Base-by-base conservation (phyloP, 1,284 basidiomycete species). In the Xerocomus minutiporus region DNA sequence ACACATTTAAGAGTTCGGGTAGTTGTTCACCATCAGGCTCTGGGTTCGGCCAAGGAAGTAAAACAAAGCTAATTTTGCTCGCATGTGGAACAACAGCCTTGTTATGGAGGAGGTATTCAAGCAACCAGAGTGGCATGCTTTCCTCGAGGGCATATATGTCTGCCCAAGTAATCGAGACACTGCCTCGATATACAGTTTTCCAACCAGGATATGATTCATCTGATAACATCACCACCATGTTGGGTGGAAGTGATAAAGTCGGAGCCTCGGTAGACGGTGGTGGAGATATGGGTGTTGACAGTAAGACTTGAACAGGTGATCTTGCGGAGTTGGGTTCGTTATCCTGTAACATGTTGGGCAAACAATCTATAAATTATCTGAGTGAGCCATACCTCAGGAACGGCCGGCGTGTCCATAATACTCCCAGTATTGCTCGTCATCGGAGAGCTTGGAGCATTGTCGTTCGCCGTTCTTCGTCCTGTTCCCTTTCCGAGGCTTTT, bases 51-150 rank as follows among this genome's bases (percentile, higher is more conserved):
- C 83, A 91, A 1, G 95, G 93, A 52, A 94, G 72, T 29, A 99
- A 71, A 25, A 95, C 82, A 66, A 98, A 97, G 58, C 92, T 91
- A 46, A 96, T 69, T 73, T 97, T 97, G 51, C 80, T 69, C 3
- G 78, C 67, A 13, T 73, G 74, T 0, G 74, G 65, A 3, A 74
- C 57, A 2, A 77, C 75, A 23, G 76, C 71, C 62, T 85, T 86
- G 64, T 89, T 89, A 34, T 81, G 63, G 36, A 97, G 77, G 41
- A 97, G 71, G 62, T 87, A 96, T 67, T 97, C 92, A 44, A 95
- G 73, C 45, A 97, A 73, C 96, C 96, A 99, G 55, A 84, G 67
- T 2, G 94, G 95, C 75, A 92, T 82, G 31, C 73, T 74, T 64
- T 87, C 83, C 71, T 97, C 94, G 35, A 98, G 75, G 9, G 73